phyloP scores from a whole-genome alignment of 768 basidiomycete species.

The Tulasnella sp. region DNA sequence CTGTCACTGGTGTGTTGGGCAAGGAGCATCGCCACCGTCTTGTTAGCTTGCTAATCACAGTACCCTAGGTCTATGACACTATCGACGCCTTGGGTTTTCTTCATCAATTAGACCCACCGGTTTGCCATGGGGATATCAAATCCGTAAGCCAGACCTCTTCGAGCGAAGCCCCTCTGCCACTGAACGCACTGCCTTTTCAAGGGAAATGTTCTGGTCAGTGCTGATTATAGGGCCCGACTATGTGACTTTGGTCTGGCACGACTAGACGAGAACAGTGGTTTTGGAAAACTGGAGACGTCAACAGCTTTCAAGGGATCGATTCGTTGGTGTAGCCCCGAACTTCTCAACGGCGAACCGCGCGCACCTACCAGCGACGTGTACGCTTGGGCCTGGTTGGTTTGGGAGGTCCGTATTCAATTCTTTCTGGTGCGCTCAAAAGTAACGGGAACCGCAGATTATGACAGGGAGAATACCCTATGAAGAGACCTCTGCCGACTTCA shows the following conservation, averaged over 20 bases:
- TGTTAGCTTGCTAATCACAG: neutral
- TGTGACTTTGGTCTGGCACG: conserved; percentile 22
- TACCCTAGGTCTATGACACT: neutral
- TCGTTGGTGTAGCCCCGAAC: conserved; percentile 11
- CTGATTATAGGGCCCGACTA: neutral
- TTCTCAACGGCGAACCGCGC: conserved; percentile 1
- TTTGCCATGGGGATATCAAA: conserved; percentile 21
- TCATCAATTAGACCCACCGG: neutral
- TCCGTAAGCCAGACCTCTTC: neutral
- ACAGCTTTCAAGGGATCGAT: conserved; percentile 5
- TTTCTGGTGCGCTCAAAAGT: neutral
- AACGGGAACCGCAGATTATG: neutral
- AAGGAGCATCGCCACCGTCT: no score
- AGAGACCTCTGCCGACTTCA: neutral
- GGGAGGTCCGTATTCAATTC: neutral
- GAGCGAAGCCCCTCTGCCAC: neutral
- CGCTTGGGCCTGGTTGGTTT: conserved; percentile 7
- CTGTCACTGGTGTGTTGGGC: neutral
- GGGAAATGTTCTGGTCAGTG: conserved; percentile 3
- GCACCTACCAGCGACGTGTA: neutral
- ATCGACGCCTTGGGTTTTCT: neutral
- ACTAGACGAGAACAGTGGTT: neutral
- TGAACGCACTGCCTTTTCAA: neutral
- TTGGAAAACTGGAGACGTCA: neutral
- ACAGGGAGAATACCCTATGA: neutral